Evolutionary conservation across 257 asterid species (phyloP).

Genomic region (Primulina eburnea): DNA sequence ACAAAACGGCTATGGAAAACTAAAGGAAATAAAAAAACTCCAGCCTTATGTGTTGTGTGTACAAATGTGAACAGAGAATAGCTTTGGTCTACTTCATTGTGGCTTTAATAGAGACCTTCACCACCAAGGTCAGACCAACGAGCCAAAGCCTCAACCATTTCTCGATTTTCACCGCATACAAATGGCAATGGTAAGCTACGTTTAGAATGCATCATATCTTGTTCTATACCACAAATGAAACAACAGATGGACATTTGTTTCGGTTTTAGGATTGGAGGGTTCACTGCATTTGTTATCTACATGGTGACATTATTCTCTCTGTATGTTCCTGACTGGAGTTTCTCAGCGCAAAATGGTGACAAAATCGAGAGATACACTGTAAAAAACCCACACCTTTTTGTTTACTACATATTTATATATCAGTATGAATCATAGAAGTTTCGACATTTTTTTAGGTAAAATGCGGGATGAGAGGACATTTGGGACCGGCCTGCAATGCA

Average conservation of each 20-base stretch:
- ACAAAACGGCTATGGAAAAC: not conserved
- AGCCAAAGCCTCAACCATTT: constrained; percentile 37
- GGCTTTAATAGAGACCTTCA: constrained; percentile 69
- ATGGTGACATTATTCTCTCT: constrained; percentile 62
- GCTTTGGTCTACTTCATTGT: constrained; percentile 80
- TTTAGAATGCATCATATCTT: not conserved
- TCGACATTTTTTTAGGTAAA: constrained; percentile 51
- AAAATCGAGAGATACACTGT: constrained; percentile 44
- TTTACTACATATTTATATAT: not conserved
- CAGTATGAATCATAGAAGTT: too few species aligned
- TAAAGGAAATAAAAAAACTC: too few species aligned
- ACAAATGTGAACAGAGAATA: constrained; percentile 58
- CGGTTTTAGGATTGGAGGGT: constrained; percentile 62
- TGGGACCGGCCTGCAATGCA: constrained; percentile 90
- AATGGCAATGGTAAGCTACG: constrained; percentile 75
- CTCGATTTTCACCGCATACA: constrained; percentile 75
- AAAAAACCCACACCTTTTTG: constrained; percentile 5
- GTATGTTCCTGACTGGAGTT: constrained; percentile 85
- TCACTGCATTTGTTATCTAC: constrained; percentile 56
- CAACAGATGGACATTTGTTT: not conserved
- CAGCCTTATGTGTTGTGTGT: not conserved
- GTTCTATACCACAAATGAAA: not conserved
- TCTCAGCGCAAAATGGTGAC: constrained; percentile 27
- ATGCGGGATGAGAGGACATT: constrained; percentile 93
- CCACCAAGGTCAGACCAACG: constrained; percentile 65